These are phyloP conservation scores for Ogataea thermomethanolica DNA, from an alignment of 805 yeast species.

Conservation along the genomic window DNA sequence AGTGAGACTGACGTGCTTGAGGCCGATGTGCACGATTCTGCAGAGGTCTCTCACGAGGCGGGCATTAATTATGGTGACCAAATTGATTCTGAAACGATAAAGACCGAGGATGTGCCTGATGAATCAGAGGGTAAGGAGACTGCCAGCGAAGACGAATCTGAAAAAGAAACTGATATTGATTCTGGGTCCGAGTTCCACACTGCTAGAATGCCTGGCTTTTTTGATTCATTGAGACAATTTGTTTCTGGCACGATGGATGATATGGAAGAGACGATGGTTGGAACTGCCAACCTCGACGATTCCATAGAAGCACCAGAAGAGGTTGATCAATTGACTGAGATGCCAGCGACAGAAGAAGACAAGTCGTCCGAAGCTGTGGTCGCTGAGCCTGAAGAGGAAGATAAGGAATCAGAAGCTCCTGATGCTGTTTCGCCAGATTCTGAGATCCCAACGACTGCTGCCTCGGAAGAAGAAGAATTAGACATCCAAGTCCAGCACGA, in stretches of 20 bases:
- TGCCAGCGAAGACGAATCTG: too few relatives aligned
- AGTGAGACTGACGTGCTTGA: too few relatives aligned
- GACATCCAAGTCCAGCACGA: constrained; percentile 1
- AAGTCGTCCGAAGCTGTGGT: not conserved
- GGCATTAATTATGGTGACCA: too few relatives aligned
- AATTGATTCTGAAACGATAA: too few relatives aligned
- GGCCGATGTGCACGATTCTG: too few relatives aligned
- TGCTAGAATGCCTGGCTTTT: not conserved
- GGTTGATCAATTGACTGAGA: not conserved
- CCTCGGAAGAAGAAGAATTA: constrained; percentile 4
- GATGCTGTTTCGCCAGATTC: not conserved
- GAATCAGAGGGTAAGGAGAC: too few relatives aligned
- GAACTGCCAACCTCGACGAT: not conserved
- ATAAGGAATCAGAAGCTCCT: not conserved
- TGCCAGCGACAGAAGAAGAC: not conserved
- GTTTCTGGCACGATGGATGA: constrained; percentile 16
- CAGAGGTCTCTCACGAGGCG: too few relatives aligned
- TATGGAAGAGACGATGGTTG: constrained; percentile 4
- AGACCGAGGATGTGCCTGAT: too few relatives aligned
- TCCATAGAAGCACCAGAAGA: not conserved
- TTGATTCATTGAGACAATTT: constrained; percentile 7
- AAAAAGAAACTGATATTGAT: too few relatives aligned
- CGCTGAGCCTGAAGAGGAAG: not conserved
- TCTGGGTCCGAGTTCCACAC: too few relatives aligned
- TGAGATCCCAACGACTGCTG: too few relatives aligned